Evolutionary conservation across 2,329 filamentous ascomycete genomes (phyloP).

Genomic region (Apiospora aurea): DNA sequence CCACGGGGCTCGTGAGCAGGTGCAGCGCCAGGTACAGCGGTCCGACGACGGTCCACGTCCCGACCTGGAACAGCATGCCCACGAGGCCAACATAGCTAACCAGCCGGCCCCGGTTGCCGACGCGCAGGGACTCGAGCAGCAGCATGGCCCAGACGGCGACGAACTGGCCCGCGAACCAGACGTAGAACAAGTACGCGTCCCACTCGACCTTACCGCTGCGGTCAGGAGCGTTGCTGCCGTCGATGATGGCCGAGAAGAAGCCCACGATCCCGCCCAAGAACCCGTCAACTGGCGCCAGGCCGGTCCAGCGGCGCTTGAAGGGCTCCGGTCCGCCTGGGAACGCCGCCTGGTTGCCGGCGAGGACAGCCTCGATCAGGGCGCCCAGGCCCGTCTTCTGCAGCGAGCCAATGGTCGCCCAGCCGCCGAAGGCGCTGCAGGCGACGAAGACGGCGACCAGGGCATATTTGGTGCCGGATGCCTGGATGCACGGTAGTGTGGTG

Average conservation of each 20-base stretch:
- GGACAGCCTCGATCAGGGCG: constrained; percentile 25
- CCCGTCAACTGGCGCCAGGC: constrained; percentile 32
- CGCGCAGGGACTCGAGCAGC: constrained; percentile 39
- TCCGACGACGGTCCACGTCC: constrained; percentile 37
- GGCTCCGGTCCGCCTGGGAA: constrained; percentile 34
- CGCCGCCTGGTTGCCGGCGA: constrained; percentile 25
- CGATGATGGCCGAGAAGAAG: constrained; percentile 38
- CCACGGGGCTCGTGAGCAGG: constrained; percentile 40
- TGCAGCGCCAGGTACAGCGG: constrained; percentile 40
- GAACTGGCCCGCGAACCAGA: constrained; percentile 41
- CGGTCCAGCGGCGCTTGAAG: constrained; percentile 34
- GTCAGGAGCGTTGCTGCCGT: constrained; percentile 32
- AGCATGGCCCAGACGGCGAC: constrained; percentile 38
- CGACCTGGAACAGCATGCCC: constrained; percentile 37
- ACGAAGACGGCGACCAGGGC: constrained; percentile 35
- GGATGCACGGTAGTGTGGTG: background rate
- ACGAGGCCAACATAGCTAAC: constrained; percentile 35
- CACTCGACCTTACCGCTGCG: background rate
- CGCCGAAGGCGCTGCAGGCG: constrained; percentile 35
- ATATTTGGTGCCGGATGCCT: constrained; percentile 18
- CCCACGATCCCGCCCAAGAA: constrained; percentile 37
- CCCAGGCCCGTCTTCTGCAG: constrained; percentile 31
- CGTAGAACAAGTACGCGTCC: constrained; percentile 34
- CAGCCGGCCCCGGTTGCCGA: constrained; percentile 37
- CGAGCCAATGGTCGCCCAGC: constrained; percentile 31